These are phyloP conservation scores for Echria macrotheca DNA, from an alignment of 495 filamentous ascomycete genomes.

Conservation along the genomic window DNA sequence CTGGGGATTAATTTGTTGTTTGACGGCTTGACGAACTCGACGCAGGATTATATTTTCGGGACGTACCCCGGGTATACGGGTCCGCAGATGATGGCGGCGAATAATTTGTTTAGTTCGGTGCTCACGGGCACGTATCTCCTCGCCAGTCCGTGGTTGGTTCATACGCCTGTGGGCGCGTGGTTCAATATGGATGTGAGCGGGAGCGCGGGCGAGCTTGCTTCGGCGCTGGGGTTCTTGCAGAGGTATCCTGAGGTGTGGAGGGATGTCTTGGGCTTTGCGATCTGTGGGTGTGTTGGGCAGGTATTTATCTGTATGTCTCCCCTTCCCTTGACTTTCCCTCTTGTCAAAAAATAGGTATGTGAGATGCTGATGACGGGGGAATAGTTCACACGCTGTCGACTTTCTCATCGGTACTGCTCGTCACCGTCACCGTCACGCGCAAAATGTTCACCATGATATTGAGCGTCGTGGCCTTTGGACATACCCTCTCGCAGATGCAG, in stretches of 20 bases:
- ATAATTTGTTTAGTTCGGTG: constrained; percentile 75
- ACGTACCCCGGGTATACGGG: constrained; percentile 73
- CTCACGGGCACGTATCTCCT: constrained; percentile 72
- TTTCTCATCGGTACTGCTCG: constrained; percentile 86
- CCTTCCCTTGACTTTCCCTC: background rate
- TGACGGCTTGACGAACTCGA: constrained; percentile 92
- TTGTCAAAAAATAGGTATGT: background rate
- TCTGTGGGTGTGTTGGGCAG: constrained; percentile 91
- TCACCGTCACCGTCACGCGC: constrained; percentile 93
- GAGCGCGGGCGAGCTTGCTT: constrained; percentile 60
- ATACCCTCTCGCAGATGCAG: constrained; percentile 76
- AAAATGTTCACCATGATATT: constrained; percentile 99
- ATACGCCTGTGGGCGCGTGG: constrained; percentile 58
- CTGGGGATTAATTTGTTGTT: constrained; percentile 90
- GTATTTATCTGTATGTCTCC: constrained; percentile 78
- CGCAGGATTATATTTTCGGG: constrained; percentile 90
- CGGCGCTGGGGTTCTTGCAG: constrained; percentile 74
- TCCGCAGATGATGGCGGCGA: constrained; percentile 99
- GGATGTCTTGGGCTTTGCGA: constrained; percentile 83
- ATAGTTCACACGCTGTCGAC: constrained; percentile 83
- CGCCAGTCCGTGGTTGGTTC: constrained; percentile 69
- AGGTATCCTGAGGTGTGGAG: constrained; percentile 71
- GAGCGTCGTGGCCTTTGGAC: constrained; percentile 90
- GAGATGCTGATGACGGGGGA: background rate
- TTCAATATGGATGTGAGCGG: constrained; percentile 60